A percentile compares a stretch with the other conserved stretches of the same genome.
phyloP scores from a whole-genome alignment of 768 basidiomycete genomes.

The Sistotremastrum niveocremeum region DNA sequence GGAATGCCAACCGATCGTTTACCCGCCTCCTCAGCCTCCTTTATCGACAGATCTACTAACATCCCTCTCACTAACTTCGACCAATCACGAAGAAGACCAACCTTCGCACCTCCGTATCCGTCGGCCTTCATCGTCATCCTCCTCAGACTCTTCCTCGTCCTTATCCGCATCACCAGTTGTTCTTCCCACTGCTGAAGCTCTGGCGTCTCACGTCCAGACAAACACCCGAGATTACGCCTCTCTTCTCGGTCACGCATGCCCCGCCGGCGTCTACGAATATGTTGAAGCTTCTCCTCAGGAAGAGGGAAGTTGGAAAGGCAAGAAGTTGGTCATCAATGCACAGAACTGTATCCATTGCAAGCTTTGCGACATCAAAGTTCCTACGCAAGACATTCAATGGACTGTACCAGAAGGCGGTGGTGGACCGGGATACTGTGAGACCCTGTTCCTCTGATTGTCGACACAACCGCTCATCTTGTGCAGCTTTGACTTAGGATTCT shows the following conservation, averaged over 20 bases:
- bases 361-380: slow-evolving; percentile 91
- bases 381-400: slow-evolving; percentile 96
- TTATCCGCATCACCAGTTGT: neutral
- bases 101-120: slow-evolving; percentile 75
- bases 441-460: neutral
- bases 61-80: slow-evolving; percentile 78
- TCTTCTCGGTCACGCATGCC: slow-evolving; percentile 79
- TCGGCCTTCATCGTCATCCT: neutral
- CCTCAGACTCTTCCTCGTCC: neutral
- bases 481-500: too few relatives aligned
- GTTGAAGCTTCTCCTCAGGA: slow-evolving; percentile 30
- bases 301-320: slow-evolving; percentile 50
- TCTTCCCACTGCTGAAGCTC: slow-evolving; percentile 15
- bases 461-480: too few relatives aligned
- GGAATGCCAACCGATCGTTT: slow-evolving; percentile 61
- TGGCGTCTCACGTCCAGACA: slow-evolving; percentile 52
- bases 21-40: slow-evolving; percentile 79
- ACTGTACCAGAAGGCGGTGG: slow-evolving; percentile 93
- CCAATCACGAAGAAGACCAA: slow-evolving; percentile 96
- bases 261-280: slow-evolving; percentile 96
- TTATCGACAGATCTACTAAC: slow-evolving; percentile 91
- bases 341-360: slow-evolving; percentile 93
- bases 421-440: slow-evolving; percentile 88
- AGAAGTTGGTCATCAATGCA: slow-evolving; percentile 90
- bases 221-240: slow-evolving; percentile 80